A percentile compares a stretch with the other conserved stretches of the same genome.
phyloP scores from a whole-genome alignment of 2,329 filamentous ascomycete genomes.

The Aspergillus intermedius region DNA sequence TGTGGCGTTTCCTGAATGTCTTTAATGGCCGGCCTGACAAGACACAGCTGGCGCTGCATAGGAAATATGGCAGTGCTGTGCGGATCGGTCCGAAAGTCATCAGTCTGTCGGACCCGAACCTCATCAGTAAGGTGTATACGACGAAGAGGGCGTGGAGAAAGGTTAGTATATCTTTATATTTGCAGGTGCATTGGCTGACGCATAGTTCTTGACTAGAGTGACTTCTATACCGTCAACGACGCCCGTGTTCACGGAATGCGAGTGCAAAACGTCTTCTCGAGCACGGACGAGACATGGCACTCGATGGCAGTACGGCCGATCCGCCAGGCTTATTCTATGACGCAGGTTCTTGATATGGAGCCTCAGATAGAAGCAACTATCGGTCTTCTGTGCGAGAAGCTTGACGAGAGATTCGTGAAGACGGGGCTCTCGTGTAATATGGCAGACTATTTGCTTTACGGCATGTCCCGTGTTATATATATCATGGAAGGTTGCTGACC shows the following conservation, averaged over 20 bases:
- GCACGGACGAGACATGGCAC: slow-evolving; percentile 27
- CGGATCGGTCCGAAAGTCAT: slow-evolving; percentile 68
- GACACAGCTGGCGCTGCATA: slow-evolving; percentile 62
- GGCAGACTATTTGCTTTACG: slow-evolving; percentile 33
- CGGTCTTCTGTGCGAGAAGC: slow-evolving; percentile 20
- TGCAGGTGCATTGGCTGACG: neutral
- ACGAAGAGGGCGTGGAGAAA: slow-evolving; percentile 54
- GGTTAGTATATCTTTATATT: slow-evolving; percentile 5
- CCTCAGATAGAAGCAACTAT: slow-evolving; percentile 23
- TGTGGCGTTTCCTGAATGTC: slow-evolving; percentile 68
- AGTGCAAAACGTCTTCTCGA: slow-evolving; percentile 32
- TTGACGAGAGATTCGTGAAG: slow-evolving; percentile 25
- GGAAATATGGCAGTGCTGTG: slow-evolving; percentile 65
- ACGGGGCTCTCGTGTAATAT: slow-evolving; percentile 28
- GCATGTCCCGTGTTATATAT: slow-evolving; percentile 4
- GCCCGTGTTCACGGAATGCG: slow-evolving; percentile 27
- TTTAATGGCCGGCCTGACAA: slow-evolving; percentile 57
- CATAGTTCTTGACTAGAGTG: slow-evolving; percentile 4
- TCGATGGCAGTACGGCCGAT: slow-evolving; percentile 32
- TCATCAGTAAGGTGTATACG: slow-evolving; percentile 69
- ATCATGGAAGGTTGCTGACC: neutral
- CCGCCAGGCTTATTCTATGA: slow-evolving; percentile 29
- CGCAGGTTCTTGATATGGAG: slow-evolving; percentile 17
- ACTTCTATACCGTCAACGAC: slow-evolving; percentile 15
- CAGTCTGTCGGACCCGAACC: slow-evolving; percentile 66